Evolutionary conservation across 2,329 filamentous ascomycete genomes (phyloP).

Genomic region (Aspergillus carbonarius): DNA sequence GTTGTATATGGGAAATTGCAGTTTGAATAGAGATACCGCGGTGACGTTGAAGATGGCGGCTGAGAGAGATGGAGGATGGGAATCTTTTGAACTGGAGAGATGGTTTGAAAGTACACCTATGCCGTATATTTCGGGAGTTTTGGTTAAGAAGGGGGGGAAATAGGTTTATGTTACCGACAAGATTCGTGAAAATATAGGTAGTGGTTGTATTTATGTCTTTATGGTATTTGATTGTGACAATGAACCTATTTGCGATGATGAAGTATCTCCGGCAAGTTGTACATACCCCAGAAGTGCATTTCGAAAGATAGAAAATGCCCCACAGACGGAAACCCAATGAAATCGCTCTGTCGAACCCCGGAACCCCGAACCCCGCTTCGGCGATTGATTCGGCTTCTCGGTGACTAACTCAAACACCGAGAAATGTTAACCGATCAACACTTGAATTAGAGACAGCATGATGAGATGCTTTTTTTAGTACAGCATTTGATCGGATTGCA

Average conservation of each 20-base stretch:
- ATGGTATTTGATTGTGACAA: too few species aligned
- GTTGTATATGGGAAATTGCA: conserved; percentile 54
- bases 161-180: not conserved
- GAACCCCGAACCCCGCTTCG: not conserved
- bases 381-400: not conserved
- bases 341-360: not conserved
- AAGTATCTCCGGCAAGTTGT: too few species aligned
- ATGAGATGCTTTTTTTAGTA: too few species aligned
- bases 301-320: too few species aligned
- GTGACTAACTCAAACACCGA: not conserved
- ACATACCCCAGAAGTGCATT: too few species aligned
- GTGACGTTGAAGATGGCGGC: conserved; percentile 44
- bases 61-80: conserved; percentile 48
- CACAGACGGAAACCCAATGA: too few species aligned
- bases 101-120: conserved; percentile 39
- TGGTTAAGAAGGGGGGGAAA: conserved; percentile 37
- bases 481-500: too few species aligned
- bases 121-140: conserved; percentile 43
- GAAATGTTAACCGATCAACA: not conserved
- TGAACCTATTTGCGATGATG: too few species aligned
- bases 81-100: conserved; percentile 47
- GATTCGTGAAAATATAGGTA: too few species aligned
- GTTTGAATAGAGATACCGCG: conserved; percentile 51
- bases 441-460: too few species aligned
- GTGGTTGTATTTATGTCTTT: too few species aligned